Evolutionary conservation across 108 stramenopile genomes (phyloP).

Genomic region (Discostella stelligeroides): DNA sequence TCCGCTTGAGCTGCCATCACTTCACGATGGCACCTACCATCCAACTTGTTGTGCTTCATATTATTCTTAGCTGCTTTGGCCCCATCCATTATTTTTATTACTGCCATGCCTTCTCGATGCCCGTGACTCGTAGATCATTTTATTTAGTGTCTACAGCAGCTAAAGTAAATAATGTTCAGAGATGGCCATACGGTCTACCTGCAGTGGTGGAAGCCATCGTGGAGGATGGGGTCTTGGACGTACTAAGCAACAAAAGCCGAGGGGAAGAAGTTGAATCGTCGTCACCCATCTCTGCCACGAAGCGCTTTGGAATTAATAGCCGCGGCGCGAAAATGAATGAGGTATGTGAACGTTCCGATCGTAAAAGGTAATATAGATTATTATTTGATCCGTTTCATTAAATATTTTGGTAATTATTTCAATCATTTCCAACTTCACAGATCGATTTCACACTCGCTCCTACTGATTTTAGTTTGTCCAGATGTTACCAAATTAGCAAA

Average conservation of each 20-base stretch:
- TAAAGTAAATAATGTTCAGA: neutral
- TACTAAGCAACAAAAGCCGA: neutral
- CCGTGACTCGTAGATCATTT: neutral
- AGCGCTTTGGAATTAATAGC: conserved; percentile 46
- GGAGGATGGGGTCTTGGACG: neutral
- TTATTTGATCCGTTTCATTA: neutral
- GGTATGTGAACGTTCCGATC: neutral
- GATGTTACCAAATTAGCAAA: conserved; percentile 52
- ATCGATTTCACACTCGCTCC: conserved; percentile 89
- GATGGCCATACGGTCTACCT: neutral
- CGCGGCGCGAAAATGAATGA: conserved; percentile 56
- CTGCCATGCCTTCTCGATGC: neutral
- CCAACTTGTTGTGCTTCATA: neutral
- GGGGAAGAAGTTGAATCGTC: conserved; percentile 2
- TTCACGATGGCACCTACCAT: neutral
- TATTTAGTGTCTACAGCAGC: neutral
- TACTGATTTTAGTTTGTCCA: conserved; percentile 77
- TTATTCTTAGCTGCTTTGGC: neutral
- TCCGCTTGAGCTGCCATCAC: too few relatives aligned
- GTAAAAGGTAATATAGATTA: neutral
- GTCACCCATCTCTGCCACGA: conserved; percentile 19
- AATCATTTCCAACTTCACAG: conserved; percentile 61
- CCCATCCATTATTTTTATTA: neutral
- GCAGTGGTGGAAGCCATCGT: neutral
- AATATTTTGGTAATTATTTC: neutral